A percentile compares a stretch with the other conserved stretches of the same genome.
Conservation (phyloP, 2,329 filamentous ascomycete species). For the Scopulariopsis brevicaulis region DNA sequence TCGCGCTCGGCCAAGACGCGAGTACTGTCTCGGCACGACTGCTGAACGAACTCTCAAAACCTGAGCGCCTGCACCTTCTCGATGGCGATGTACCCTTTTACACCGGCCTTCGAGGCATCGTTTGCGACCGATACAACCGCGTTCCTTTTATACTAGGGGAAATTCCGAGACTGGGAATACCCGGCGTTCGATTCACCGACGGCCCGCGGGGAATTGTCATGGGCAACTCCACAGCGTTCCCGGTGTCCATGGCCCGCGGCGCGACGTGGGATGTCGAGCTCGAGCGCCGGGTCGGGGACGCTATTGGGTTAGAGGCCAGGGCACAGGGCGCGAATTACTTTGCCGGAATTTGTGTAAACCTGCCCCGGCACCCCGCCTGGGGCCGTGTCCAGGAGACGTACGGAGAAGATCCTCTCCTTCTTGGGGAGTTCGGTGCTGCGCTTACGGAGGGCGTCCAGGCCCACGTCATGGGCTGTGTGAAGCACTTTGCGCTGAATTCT, state of each 20-base stretch:
- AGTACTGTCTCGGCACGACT: no score
- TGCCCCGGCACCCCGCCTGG: slow-evolving; percentile 12
- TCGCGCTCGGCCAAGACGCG: no score
- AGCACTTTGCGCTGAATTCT: slow-evolving; percentile 13
- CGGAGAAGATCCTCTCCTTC: slow-evolving; percentile 11
- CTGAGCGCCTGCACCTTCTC: no score
- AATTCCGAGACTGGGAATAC: slow-evolving; percentile 8
- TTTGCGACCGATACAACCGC: no score
- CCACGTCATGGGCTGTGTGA: slow-evolving; percentile 12
- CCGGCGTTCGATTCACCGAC: slow-evolving; percentile 9
- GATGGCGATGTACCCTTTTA: no score
- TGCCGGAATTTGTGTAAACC: slow-evolving; percentile 12
- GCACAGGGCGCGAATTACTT: slow-evolving; percentile 11
- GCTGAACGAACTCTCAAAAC: no score
- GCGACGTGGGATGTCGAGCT: slow-evolving; percentile 10
- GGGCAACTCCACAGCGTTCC: slow-evolving; percentile 9
- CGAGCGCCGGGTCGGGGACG: slow-evolving; percentile 9
- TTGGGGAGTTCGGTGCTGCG: slow-evolving; percentile 11
- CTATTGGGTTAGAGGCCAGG: slow-evolving; percentile 10
- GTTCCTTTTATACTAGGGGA: slow-evolving; percentile 11
- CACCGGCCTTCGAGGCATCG: no score
- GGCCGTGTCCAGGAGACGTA: slow-evolving; percentile 13
- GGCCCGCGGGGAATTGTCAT: slow-evolving; percentile 10
- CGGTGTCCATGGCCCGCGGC: slow-evolving; percentile 11
- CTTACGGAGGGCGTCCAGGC: slow-evolving; percentile 9